Evolutionary conservation across 1,284 basidiomycete species (phyloP), one percentile per base, ranked within the genome.

Genomic region (Vanrija sp.): DNA sequence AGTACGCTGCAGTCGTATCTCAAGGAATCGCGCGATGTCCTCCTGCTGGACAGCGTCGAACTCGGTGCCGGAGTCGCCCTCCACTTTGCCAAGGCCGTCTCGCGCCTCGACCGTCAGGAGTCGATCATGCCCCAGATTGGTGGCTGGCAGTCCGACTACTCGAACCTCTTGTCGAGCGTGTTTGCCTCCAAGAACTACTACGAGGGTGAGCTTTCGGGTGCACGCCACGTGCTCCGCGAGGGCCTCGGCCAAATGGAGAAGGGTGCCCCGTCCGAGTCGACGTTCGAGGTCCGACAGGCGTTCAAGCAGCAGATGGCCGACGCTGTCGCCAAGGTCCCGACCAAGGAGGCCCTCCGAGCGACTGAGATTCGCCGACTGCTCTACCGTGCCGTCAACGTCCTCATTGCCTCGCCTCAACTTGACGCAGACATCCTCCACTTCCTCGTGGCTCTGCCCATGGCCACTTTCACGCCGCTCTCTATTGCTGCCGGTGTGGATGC

Each of bases 1-100:
- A 88, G 91, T 1, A 92, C 91, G 2, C 79, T 98, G 48, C 65
- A 93, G 89, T 87, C 87, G 82, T 94, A 94, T 71, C 82, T 94
- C 18, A 82, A 86, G 51, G 79, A 86, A 38, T 86, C 86, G 63
- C 85, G 88, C 61, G 83, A 85, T 0, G 78, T 83, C 12, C 80
- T 85, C 10, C 80, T 85, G 21, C 78, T 84, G 5, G 87, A 89
- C 57, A 82, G 85, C 25, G 85, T 89, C 5, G 93, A 96, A 75
- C 82, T 97, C 55, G 93, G 93, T 3, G 89, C 92, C 16, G 89
- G 91, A 16, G 77, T 95, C 40, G 93, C 93, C 5, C 82, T 93
- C 65, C 85, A 87, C 46, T 91, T 87, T 73, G 89, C 86, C 6
- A 91, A 86, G 71, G 82, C 84, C 1, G 85, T 91, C 57, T 87